These are phyloP conservation scores for Populus trichocarpa DNA, from an alignment of 441 rosid species.

Conservation along the genomic window DNA sequence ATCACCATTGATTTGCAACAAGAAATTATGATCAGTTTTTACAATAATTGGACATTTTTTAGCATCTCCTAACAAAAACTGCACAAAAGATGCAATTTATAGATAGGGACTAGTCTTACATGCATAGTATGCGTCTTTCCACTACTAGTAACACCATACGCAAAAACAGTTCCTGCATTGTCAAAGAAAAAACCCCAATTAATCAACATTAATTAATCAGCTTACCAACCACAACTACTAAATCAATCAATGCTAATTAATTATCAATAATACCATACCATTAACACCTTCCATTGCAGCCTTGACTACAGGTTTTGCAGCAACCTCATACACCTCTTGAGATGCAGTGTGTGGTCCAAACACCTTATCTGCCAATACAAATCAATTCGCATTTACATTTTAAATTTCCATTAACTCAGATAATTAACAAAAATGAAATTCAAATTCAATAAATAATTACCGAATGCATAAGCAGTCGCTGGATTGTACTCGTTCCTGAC, in stretches of 20 bases:
- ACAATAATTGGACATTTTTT: background rate
- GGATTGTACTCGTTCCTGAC: constrained; percentile 90
- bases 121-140: constrained; percentile 99
- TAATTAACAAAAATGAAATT: background rate
- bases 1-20: background rate
- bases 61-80: background rate
- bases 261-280: constrained; percentile 44
- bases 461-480: constrained; percentile 86
- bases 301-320: constrained; percentile 92
- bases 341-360: constrained; percentile 83
- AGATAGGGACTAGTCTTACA: constrained; percentile 44
- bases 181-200: constrained; percentile 1
- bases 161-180: constrained; percentile 91
- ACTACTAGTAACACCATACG: constrained; percentile 99
- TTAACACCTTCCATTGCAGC: constrained; percentile 99
- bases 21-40: background rate
- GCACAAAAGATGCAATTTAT: background rate
- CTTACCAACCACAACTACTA: background rate
- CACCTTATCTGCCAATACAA: constrained; percentile 64
- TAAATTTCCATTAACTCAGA: background rate
- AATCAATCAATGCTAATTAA: background rate
- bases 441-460: constrained; percentile 34
- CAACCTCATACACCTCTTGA: constrained; percentile 85
- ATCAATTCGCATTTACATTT: constrained; percentile 1
- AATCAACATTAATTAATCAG: background rate